phyloP scores from a whole-genome alignment of 2,329 filamentous ascomycete genomes.

The Arthroderma sp. region DNA sequence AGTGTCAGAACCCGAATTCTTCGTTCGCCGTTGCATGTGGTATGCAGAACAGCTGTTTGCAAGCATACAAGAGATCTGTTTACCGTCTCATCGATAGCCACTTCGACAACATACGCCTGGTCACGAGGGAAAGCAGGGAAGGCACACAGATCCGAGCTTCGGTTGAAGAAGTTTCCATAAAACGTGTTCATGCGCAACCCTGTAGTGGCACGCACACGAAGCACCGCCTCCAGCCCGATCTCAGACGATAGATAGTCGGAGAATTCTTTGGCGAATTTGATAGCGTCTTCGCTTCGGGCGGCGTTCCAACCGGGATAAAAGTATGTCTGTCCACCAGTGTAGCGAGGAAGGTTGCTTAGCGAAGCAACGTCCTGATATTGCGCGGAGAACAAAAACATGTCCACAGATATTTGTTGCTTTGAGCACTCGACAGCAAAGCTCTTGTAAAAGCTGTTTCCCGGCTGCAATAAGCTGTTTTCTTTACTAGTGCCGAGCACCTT shows the following conservation, averaged over 20 bases:
- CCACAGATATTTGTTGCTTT: conserved; percentile 95
- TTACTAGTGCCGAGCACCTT: conserved; percentile 89
- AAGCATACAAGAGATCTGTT: conserved; percentile 84
- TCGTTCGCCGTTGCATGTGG: conserved; percentile 92
- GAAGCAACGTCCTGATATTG: conserved; percentile 97
- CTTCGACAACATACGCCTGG: conserved; percentile 94
- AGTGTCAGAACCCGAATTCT: conserved; percentile 90
- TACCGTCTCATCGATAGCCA: conserved; percentile 90
- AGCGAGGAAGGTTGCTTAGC: conserved; percentile 84
- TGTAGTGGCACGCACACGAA: conserved; percentile 87
- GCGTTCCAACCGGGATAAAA: conserved; percentile 99
- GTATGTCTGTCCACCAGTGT: conserved; percentile 94
- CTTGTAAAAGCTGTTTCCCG: conserved; percentile 94
- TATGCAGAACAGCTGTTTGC: conserved; percentile 90
- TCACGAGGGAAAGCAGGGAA: conserved; percentile 97
- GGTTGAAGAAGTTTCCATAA: conserved; percentile 99
- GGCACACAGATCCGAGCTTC: conserved; percentile 90
- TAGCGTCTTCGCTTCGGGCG: conserved; percentile 81
- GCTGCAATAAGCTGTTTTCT: conserved; percentile 76
- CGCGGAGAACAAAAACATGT: conserved; percentile 94
- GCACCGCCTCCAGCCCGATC: conserved; percentile 88
- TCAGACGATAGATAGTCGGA: conserved; percentile 94
- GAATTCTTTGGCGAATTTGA: conserved; percentile 95
- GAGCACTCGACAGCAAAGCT: conserved; percentile 97
- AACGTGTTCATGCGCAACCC: conserved; percentile 94